Conservation (phyloP, 345 rosid genomes). For the Camelina neglecta region DNA sequence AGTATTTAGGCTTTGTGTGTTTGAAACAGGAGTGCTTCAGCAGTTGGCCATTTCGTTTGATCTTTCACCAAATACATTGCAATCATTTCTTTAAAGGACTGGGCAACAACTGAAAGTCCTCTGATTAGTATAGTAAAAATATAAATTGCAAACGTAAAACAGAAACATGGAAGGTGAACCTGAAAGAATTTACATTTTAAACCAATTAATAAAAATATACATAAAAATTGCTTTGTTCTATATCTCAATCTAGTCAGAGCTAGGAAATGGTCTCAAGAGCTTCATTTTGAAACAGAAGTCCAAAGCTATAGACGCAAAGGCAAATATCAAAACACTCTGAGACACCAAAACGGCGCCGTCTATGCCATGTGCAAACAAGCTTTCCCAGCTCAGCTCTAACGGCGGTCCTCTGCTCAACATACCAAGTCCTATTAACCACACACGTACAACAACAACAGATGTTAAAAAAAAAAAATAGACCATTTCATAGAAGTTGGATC, state of each 20-base stretch:
- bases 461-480: constrained; percentile 5
- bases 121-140: constrained; percentile 68
- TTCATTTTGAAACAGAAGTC: constrained; percentile 42
- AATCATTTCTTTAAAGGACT: constrained; percentile 99
- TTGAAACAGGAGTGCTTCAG: constrained; percentile 95
- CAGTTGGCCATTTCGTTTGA: constrained; percentile 96
- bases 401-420: constrained; percentile 65
- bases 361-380: constrained; percentile 42
- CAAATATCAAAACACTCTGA: constrained; percentile 46
- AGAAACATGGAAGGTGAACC: not conserved
- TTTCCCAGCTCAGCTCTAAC: constrained; percentile 56
- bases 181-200: no score
- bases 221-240: not conserved
- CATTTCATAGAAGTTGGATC: not conserved
- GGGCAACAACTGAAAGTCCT: constrained; percentile 89
- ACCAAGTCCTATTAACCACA: constrained; percentile 60
- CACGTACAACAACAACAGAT: not conserved
- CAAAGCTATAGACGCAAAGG: constrained; percentile 43
- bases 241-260: constrained; percentile 32
- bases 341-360: constrained; percentile 46
- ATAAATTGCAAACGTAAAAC: constrained; percentile 15
- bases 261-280: constrained; percentile 43
- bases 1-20: constrained; percentile 61
- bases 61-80: constrained; percentile 99
- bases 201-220: no score